Percentiles rank a stretch among this genome's conserved stretches.
These are phyloP conservation scores for Ceratobasidium papillatum DNA, from an alignment of 1,284 basidiomycete genomes.

Conservation along the genomic window DNA sequence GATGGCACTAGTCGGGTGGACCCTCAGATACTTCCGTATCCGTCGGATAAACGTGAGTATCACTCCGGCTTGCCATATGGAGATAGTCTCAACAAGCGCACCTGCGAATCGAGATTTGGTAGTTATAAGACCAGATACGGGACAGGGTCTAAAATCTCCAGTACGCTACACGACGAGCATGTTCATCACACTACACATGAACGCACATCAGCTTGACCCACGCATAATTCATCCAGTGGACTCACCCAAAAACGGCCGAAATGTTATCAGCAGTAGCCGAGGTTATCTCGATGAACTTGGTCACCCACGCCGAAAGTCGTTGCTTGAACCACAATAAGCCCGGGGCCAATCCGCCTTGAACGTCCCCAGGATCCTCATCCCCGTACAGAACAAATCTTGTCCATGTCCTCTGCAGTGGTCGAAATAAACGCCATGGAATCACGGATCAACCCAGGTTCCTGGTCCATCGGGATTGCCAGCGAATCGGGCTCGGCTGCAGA, in stretches of 20 bases:
- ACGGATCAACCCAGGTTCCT: conserved; percentile 96
- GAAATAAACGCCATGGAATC: conserved; percentile 99
- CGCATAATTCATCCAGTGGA: too few relatives aligned
- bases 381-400: conserved; percentile 97
- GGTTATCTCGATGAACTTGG: conserved; percentile 99
- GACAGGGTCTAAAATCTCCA: conserved; percentile 99
- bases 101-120: conserved; percentile 99
- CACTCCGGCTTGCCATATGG: too few relatives aligned
- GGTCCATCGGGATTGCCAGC: conserved; percentile 97
- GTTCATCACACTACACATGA: conserved; percentile 91
- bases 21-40: too few relatives aligned
- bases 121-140: conserved; percentile 95
- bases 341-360: conserved; percentile 98
- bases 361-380: conserved; percentile 98
- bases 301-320: conserved; percentile 80
- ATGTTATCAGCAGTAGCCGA: conserved; percentile 99
- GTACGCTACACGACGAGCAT: too few relatives aligned
- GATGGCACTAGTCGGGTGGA: too few relatives aligned
- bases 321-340: conserved; percentile 98
- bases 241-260: conserved; percentile 83
- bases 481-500: conserved; percentile 86
- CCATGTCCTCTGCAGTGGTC: conserved; percentile 99
- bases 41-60: too few relatives aligned
- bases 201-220: not conserved
- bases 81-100: conserved; percentile 97